phyloP scores from a whole-genome alignment of 495 filamentous ascomycete species.

The Copromyces sp. region DNA sequence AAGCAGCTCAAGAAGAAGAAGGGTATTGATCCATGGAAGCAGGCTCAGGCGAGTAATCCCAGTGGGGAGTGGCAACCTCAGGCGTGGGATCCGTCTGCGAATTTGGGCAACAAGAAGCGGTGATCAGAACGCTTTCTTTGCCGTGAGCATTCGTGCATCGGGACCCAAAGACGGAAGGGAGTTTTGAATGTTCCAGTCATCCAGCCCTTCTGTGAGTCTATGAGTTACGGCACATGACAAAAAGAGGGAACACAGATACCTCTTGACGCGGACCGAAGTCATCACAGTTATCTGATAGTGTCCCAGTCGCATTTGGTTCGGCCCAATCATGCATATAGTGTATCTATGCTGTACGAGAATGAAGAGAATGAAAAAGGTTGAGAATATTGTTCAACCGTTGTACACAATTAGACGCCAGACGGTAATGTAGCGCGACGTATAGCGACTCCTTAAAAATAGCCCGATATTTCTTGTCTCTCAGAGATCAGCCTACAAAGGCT shows the following conservation, averaged over 20 bases:
- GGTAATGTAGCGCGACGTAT: not conserved
- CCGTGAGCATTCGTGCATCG: not conserved
- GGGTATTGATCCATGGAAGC: slow-evolving; percentile 52
- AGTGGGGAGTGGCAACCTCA: slow-evolving; percentile 71
- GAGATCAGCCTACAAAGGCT: not conserved
- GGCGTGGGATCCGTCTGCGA: slow-evolving; percentile 49
- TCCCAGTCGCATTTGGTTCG: not conserved
- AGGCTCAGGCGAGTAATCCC: slow-evolving; percentile 35
- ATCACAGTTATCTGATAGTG: not conserved
- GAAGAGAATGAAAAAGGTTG: not conserved
- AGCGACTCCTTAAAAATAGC: not conserved
- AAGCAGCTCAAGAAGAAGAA: slow-evolving; percentile 11
- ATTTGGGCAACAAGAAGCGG: slow-evolving; percentile 21
- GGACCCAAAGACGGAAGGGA: not conserved
- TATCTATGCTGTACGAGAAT: not conserved
- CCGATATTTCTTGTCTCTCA: not conserved
- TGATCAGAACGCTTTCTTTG: slow-evolving; percentile 10
- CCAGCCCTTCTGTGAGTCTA: not conserved
- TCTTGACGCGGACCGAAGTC: not conserved
- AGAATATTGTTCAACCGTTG: not conserved
- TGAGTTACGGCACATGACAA: not conserved
- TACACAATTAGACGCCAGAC: not conserved
- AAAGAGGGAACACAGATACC: not conserved
- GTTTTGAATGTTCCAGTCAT: not conserved
- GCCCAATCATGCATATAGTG: not conserved